A percentile compares a stretch with the other conserved stretches of the same genome.
Evolutionary conservation across 192 early-diverging fungal genomes (phyloP).

Genomic region (Dimargaris xerosporica): DNA sequence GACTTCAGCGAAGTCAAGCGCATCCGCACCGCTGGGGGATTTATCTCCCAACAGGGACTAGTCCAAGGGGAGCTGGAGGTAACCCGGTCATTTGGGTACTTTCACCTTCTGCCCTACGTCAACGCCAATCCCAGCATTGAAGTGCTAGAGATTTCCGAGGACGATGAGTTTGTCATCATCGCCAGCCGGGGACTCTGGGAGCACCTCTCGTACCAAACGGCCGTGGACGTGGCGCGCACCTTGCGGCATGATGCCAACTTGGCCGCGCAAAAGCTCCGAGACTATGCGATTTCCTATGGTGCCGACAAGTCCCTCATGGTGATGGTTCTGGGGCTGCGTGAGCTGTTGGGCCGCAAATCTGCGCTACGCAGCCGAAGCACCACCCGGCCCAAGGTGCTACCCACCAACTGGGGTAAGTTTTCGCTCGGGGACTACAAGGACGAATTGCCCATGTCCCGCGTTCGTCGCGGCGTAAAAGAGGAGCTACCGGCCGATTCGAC

Average conservation of each 20-base stretch:
- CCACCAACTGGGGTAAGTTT: slow-evolving; percentile 12
- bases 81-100: slow-evolving; percentile 76
- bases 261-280: slow-evolving; percentile 65
- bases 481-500: slow-evolving; percentile 32
- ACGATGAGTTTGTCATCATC: slow-evolving; percentile 68
- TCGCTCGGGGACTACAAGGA: slow-evolving; percentile 12
- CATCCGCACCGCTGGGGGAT: slow-evolving; percentile 66
- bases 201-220: slow-evolving; percentile 57
- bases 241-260: slow-evolving; percentile 58
- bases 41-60: slow-evolving; percentile 53
- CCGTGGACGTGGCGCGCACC: slow-evolving; percentile 71
- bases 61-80: slow-evolving; percentile 63
- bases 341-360: slow-evolving; percentile 39
- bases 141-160: slow-evolving; percentile 52
- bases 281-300: slow-evolving; percentile 72
- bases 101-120: slow-evolving; percentile 60
- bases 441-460: slow-evolving; percentile 12
- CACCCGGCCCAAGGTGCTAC: background rate
- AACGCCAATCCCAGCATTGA: slow-evolving; percentile 73
- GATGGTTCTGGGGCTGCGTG: slow-evolving; percentile 75
- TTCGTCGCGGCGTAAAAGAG: slow-evolving; percentile 26
- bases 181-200: slow-evolving; percentile 64
- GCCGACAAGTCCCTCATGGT: slow-evolving; percentile 67
- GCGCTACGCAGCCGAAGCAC: background rate
- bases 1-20: slow-evolving; percentile 51